Percentiles rank a stretch among this genome's conserved stretches.
phyloP scores from a whole-genome alignment of 2,329 filamentous ascomycete genomes.

The Helotiales sp. region DNA sequence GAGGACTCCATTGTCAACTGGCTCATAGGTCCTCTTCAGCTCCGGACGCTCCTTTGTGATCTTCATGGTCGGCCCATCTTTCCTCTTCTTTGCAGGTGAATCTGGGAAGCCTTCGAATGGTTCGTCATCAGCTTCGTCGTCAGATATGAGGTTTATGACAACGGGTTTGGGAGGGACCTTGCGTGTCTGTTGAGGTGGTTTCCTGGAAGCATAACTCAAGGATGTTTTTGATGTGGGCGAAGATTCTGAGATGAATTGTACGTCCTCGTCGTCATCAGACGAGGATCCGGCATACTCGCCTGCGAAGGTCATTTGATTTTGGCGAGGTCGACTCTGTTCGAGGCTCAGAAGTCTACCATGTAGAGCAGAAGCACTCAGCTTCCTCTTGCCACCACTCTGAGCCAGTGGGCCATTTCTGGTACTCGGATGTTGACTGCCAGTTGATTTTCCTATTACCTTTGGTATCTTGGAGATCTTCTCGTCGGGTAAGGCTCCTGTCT shows the following conservation, averaged over 20 bases:
- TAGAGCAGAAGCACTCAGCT: background rate
- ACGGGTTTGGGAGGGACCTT: background rate
- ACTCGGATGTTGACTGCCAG: background rate
- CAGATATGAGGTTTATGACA: slow-evolving; percentile 14
- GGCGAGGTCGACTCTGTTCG: background rate
- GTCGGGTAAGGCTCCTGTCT: background rate
- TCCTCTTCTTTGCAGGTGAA: background rate
- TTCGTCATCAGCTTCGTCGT: slow-evolving; percentile 13
- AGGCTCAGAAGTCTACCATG: background rate
- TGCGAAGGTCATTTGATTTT: background rate
- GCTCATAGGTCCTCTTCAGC: slow-evolving; percentile 11
- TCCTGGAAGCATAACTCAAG: background rate
- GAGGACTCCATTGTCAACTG: slow-evolving; percentile 25
- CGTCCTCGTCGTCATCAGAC: background rate
- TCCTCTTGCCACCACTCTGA: background rate
- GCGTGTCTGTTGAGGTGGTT: background rate
- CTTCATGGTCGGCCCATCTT: background rate
- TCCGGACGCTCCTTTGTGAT: background rate
- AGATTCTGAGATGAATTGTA: background rate
- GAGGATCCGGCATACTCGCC: background rate
- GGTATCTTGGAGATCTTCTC: background rate
- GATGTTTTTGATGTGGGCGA: background rate
- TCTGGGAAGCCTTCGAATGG: background rate
- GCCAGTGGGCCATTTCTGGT: too few species aligned
- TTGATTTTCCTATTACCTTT: background rate